Conservation (phyloP, 1,284 basidiomycete species). For the Apiotrichum gracile region DNA sequence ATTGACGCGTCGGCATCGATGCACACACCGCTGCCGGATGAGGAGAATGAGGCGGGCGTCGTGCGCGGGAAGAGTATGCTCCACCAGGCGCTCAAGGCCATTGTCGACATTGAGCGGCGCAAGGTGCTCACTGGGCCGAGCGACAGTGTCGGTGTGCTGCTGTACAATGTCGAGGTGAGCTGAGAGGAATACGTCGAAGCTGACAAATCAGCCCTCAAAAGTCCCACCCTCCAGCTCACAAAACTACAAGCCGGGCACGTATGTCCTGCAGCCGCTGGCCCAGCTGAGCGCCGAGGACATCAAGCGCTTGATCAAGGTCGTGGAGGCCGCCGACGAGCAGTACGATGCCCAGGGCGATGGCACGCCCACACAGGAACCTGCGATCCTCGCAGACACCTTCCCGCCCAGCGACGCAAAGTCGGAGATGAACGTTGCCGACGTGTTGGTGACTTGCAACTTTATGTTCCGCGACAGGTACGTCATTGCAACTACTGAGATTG, state of each 20-base stretch:
- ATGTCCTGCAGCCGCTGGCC: conserved; percentile 67
- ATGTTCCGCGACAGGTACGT: conserved; percentile 82
- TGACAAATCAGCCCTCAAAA: conserved; percentile 12
- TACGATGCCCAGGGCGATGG: conserved; percentile 26
- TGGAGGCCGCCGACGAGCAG: conserved; percentile 30
- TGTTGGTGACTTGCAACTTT: conserved; percentile 81
- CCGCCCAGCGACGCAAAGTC: conserved; percentile 29
- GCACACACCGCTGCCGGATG: conserved; percentile 61
- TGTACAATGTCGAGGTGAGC: conserved; percentile 79
- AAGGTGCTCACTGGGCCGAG: conserved; percentile 83
- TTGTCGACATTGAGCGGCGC: conserved; percentile 75
- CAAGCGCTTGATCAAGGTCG: conserved; percentile 52
- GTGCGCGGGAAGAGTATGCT: conserved; percentile 45
- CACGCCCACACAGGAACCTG: conserved; percentile 28
- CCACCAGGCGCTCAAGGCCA: conserved; percentile 66
- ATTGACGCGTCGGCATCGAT: conserved; percentile 89
- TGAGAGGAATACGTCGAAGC: background rate
- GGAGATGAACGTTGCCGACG: conserved; percentile 61
- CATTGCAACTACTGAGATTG: no score
- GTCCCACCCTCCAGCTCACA: conserved; percentile 42
- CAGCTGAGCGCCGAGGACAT: conserved; percentile 75
- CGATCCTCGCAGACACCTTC: conserved; percentile 32
- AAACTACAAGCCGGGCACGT: conserved; percentile 58
- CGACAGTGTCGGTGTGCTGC: conserved; percentile 78
- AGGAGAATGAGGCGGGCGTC: conserved; percentile 21